Evolutionary conservation across 306 rosid species (phyloP).

Genomic region (Castanopsis chinensis): DNA sequence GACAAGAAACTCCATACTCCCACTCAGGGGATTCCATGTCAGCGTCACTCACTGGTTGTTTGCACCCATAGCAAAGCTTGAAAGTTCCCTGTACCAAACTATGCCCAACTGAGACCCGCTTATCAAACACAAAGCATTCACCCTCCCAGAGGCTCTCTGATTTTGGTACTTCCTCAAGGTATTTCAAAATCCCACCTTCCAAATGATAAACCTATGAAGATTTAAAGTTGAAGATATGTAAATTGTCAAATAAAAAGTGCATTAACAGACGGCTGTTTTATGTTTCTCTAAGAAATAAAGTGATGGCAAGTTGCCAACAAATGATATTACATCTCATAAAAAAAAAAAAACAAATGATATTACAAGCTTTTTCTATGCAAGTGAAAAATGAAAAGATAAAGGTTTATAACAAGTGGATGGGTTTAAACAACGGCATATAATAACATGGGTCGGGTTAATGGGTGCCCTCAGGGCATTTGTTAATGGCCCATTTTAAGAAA

Average conservation of each 20-base stretch:
- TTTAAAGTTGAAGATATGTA: background rate
- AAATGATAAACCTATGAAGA: slow-evolving; percentile 75
- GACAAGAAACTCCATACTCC: slow-evolving; percentile 85
- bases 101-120: slow-evolving; percentile 88
- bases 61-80: slow-evolving; percentile 95
- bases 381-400: background rate
- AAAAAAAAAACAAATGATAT: background rate
- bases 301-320: background rate
- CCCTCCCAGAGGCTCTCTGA: slow-evolving; percentile 91
- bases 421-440: background rate
- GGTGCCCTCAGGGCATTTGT: too few species aligned
- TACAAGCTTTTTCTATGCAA: background rate
- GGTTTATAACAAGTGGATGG: background rate
- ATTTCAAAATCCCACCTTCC: slow-evolving; percentile 96
- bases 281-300: background rate
- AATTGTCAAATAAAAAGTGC: background rate
- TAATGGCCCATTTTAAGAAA: too few species aligned
- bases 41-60: slow-evolving; percentile 86
- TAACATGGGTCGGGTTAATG: too few species aligned
- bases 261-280: background rate
- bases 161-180: slow-evolving; percentile 80
- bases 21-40: slow-evolving; percentile 81
- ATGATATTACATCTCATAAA: background rate
- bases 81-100: slow-evolving; percentile 79
- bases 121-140: slow-evolving; percentile 94